Evolutionary conservation across 2,329 filamentous ascomycete species (phyloP).

Genomic region (Xylariaceae sp.): DNA sequence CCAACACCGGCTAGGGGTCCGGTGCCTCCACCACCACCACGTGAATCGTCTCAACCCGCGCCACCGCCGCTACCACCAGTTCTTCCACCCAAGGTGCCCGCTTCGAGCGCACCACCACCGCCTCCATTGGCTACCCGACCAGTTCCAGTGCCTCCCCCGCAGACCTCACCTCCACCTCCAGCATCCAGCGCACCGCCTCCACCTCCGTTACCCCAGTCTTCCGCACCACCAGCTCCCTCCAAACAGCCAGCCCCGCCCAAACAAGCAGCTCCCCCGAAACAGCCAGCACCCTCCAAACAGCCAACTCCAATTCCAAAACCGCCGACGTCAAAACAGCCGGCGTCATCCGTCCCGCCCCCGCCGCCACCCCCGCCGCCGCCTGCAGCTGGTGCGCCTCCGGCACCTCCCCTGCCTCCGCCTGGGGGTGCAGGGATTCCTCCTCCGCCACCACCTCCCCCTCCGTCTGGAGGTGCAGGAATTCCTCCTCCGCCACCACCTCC

Average conservation of each 20-base stretch:
- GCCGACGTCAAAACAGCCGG: not conserved
- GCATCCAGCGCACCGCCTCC: constrained; percentile 23
- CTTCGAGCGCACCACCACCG: constrained; percentile 50
- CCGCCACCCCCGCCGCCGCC: constrained; percentile 22
- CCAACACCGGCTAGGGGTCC: constrained; percentile 73
- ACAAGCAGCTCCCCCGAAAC: constrained; percentile 35
- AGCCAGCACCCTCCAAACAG: constrained; percentile 30
- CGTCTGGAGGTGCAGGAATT: constrained; percentile 1
- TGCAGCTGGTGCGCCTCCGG: constrained; percentile 21
- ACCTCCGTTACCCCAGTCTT: constrained; percentile 31
- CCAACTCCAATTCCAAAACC: constrained; percentile 21
- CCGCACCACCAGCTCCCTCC: constrained; percentile 33
- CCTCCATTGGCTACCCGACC: constrained; percentile 51
- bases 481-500: constrained; percentile 27
- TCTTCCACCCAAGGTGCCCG: constrained; percentile 20
- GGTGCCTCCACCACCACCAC: constrained; percentile 70
- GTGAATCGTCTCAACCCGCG: constrained; percentile 39
- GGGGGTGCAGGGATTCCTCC: constrained; percentile 17
- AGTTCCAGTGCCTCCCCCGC: constrained; percentile 53
- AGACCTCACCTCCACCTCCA: constrained; percentile 49
- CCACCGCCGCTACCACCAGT: constrained; percentile 38
- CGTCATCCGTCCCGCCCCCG: constrained; percentile 4
- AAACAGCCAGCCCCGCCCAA: constrained; percentile 10
- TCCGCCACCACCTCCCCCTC: constrained; percentile 24
- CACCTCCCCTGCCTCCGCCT: constrained; percentile 22